Base-by-base conservation (phyloP, 306 rosid genomes). In the Medicago truncatula region DNA sequence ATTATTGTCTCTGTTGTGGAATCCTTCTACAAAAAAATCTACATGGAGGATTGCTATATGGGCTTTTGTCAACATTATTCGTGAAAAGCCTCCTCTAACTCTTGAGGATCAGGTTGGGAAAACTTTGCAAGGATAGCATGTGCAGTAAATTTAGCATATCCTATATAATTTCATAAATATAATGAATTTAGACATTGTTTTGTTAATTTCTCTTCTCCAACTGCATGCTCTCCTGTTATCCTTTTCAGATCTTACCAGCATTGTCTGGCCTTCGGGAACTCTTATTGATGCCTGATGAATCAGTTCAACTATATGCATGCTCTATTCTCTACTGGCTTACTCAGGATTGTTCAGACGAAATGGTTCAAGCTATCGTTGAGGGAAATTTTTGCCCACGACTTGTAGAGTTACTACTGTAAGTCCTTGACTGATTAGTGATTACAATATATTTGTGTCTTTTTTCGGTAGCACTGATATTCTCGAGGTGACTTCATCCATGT, bases 241-340 rank as follows among this genome's bases (percentile, higher is more conserved):
- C 7, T 60, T 60, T 60, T 60, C 66, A 60, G 41, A 14, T 60
- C 6, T 17, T 3, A 28, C 66, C 41, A 25, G 66, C 40, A 25
- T 60, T 60, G 40, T 41, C 66, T 14, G 40, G 4, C 66, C 17
- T 60, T 60, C 36, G 40, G 18, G 40, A 60, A 60, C 66, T 60
- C 18, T 60, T 60, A 13, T 25, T 28, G 66, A 60, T 14, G 40
- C 14, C 9, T 28, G 41, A 60, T 25, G 66, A 60, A 60, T 11
- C 14, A 14, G 9, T 14, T 28, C 2, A 2, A 14, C 18, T 60
- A 60, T 8, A 14, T 25, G 41, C 10, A 6, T 60, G 66, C 6
- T 10, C 0, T 10, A 13, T 34, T 13, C 40, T 60, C 6, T 60
- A 2, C 40, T 13, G 4, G 5, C 39, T 60, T 60, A 60, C 40